Percentiles rank a stretch among this genome's conserved stretches.
Conservation (phyloP, 768 basidiomycete species). For the Boletus sp. region DNA sequence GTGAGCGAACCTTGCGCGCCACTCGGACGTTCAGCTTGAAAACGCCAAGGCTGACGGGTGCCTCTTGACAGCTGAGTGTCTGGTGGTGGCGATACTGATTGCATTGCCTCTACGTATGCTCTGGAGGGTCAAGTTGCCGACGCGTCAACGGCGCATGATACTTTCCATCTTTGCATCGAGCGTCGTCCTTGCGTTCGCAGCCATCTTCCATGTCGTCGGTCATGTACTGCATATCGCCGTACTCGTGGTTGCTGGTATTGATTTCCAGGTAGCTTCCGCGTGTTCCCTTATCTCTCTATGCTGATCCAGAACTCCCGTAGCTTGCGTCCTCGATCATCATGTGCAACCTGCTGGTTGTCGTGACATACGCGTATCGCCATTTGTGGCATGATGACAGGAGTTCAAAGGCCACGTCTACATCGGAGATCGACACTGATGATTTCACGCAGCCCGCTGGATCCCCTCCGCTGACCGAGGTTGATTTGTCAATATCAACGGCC, state of each 20-base stretch:
- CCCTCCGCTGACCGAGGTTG: background rate
- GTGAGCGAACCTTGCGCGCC: background rate
- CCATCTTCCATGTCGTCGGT: constrained; percentile 6
- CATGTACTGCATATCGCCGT: background rate
- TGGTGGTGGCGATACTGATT: constrained; percentile 9
- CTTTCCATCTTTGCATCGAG: constrained; percentile 17
- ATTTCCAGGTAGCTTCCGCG: constrained; percentile 6
- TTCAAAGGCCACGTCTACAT: background rate
- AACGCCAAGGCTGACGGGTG: background rate
- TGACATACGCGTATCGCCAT: constrained; percentile 16
- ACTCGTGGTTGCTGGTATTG: background rate
- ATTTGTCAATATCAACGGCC: background rate
- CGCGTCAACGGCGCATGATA: constrained; percentile 17
- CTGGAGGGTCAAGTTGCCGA: constrained; percentile 16
- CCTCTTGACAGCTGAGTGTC: constrained; percentile 6
- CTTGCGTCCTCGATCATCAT: constrained; percentile 8
- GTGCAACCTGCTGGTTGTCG: constrained; percentile 17
- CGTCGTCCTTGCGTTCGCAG: constrained; percentile 9
- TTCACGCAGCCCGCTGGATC: background rate
- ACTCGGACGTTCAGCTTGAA: background rate
- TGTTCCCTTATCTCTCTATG: background rate
- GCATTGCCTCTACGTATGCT: constrained; percentile 14
- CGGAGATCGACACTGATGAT: constrained; percentile 4
- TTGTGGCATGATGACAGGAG: background rate
- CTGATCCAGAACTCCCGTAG: background rate